These are phyloP conservation scores for Coprinopsis marcescibilis DNA, from an alignment of 768 basidiomycete genomes.

Conservation along the genomic window DNA sequence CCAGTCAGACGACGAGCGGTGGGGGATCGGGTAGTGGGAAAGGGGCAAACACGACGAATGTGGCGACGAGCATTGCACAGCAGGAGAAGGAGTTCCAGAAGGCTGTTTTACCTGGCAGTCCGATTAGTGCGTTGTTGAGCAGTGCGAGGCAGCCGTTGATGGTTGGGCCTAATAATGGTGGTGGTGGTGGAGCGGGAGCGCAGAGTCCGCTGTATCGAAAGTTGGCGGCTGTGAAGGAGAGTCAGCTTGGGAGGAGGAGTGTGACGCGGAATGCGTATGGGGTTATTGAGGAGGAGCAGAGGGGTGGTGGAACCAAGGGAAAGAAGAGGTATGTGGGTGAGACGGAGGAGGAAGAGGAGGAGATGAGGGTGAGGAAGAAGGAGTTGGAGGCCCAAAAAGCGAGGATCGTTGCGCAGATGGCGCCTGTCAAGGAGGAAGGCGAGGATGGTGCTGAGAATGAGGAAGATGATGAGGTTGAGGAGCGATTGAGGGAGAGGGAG, in stretches of 20 bases:
- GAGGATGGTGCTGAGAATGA: slow-evolving; percentile 27
- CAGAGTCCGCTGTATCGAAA: slow-evolving; percentile 46
- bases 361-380: slow-evolving; percentile 45
- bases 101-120: slow-evolving; percentile 91
- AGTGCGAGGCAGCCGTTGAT: slow-evolving; percentile 86
- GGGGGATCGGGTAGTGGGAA: background rate
- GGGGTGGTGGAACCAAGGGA: slow-evolving; percentile 28
- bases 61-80: slow-evolving; percentile 62
- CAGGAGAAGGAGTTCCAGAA: slow-evolving; percentile 97
- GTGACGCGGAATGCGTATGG: slow-evolving; percentile 38
- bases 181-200: slow-evolving; percentile 18
- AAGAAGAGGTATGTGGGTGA: slow-evolving; percentile 19
- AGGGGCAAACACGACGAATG: slow-evolving; percentile 27
- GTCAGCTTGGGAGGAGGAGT: slow-evolving; percentile 44
- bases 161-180: slow-evolving; percentile 39
- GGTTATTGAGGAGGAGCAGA: slow-evolving; percentile 27
- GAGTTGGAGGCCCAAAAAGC: slow-evolving; percentile 90
- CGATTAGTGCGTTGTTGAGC: slow-evolving; percentile 85
- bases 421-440: slow-evolving; percentile 47
- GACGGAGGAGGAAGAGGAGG: slow-evolving; percentile 30
- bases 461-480: slow-evolving; percentile 27
- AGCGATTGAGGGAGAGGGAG: slow-evolving; percentile 11
- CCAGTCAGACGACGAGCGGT: slow-evolving; percentile 3
- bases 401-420: slow-evolving; percentile 92
- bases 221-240: slow-evolving; percentile 50